These are phyloP conservation scores for Emiliania huxleyi DNA, from an alignment of 78 protist genomes.

Conservation along the genomic window DNA sequence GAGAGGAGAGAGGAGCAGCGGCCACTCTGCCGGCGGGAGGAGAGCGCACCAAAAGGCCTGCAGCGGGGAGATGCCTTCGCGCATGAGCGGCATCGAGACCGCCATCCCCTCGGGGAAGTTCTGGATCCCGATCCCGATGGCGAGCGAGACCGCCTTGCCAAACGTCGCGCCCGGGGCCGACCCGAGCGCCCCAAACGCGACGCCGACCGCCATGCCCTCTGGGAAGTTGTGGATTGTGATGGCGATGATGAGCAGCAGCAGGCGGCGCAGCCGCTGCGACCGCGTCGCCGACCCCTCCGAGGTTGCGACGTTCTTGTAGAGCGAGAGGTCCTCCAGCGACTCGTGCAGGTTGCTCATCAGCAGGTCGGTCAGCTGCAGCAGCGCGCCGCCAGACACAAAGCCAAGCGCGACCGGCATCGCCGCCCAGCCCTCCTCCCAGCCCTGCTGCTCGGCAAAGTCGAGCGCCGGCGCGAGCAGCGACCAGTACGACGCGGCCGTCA, in stretches of 20 bases:
- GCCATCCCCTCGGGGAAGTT: slow-evolving; percentile 63
- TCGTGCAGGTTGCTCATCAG: not conserved
- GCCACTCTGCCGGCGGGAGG: too few species aligned
- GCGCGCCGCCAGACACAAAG: slow-evolving; percentile 32
- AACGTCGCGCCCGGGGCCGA: not conserved
- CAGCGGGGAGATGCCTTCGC: slow-evolving; percentile 41
- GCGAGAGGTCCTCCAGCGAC: not conserved
- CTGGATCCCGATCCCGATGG: slow-evolving; percentile 48
- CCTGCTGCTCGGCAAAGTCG: slow-evolving; percentile 32
- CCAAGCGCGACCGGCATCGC: slow-evolving; percentile 44
- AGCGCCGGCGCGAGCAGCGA: slow-evolving; percentile 64
- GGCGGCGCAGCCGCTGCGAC: slow-evolving; percentile 9
- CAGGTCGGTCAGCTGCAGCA: not conserved
- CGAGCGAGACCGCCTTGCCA: slow-evolving; percentile 23
- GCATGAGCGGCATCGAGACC: slow-evolving; percentile 51
- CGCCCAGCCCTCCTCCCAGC: not conserved
- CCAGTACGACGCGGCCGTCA: slow-evolving; percentile 63
- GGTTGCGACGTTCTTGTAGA: not conserved
- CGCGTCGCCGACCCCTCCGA: not conserved
- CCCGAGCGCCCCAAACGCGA: slow-evolving; percentile 42
- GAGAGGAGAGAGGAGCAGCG: too few species aligned
- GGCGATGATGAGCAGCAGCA: slow-evolving; percentile 44
- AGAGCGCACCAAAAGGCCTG: too few species aligned
- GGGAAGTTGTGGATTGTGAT: slow-evolving; percentile 59
- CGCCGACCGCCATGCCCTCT: slow-evolving; percentile 64